A percentile compares a stretch with the other conserved stretches of the same genome.
phyloP scores from a whole-genome alignment of 2,329 filamentous ascomycete genomes.

The Pestalotiopsis sp. region DNA sequence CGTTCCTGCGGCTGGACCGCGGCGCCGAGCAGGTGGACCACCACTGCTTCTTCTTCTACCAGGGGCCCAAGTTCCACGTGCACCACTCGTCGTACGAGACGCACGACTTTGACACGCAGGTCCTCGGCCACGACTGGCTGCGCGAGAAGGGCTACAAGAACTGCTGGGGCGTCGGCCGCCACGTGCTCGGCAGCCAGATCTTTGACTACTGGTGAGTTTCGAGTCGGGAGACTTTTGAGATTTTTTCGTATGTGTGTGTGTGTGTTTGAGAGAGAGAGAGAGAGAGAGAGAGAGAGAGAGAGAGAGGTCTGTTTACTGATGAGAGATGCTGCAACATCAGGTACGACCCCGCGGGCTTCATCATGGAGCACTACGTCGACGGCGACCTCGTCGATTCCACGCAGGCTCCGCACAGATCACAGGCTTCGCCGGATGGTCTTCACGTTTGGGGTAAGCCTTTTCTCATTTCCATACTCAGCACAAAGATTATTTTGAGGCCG shows the following conservation, averaged over 20 bases:
- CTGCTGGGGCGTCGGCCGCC: slow-evolving; percentile 73
- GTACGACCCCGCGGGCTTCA: slow-evolving; percentile 65
- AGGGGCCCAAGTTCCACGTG: slow-evolving; percentile 52
- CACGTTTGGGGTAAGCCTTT: slow-evolving; percentile 47
- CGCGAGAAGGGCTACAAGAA: slow-evolving; percentile 62
- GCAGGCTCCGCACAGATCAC: slow-evolving; percentile 46
- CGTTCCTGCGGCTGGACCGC: slow-evolving; percentile 48
- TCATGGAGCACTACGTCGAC: slow-evolving; percentile 72
- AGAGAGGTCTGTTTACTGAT: too few relatives aligned
- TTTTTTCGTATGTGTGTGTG: too few relatives aligned
- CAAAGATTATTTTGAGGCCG: neutral
- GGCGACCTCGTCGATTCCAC: slow-evolving; percentile 65
- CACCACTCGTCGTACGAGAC: slow-evolving; percentile 74
- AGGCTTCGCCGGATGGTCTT: slow-evolving; percentile 42
- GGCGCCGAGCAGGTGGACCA: slow-evolving; percentile 50
- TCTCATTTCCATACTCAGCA: neutral
- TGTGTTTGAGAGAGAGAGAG: too few relatives aligned
- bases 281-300: too few relatives aligned
- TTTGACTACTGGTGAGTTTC: slow-evolving; percentile 68
- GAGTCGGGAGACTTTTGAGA: too few relatives aligned
- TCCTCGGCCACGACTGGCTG: slow-evolving; percentile 72
- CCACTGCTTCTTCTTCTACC: slow-evolving; percentile 54
- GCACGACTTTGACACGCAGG: slow-evolving; percentile 72
- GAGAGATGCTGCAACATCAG: slow-evolving; percentile 27
- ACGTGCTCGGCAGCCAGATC: slow-evolving; percentile 71